Base-by-base conservation (phyloP, 1,284 basidiomycete species). In the Tilletia walkeri region DNA sequence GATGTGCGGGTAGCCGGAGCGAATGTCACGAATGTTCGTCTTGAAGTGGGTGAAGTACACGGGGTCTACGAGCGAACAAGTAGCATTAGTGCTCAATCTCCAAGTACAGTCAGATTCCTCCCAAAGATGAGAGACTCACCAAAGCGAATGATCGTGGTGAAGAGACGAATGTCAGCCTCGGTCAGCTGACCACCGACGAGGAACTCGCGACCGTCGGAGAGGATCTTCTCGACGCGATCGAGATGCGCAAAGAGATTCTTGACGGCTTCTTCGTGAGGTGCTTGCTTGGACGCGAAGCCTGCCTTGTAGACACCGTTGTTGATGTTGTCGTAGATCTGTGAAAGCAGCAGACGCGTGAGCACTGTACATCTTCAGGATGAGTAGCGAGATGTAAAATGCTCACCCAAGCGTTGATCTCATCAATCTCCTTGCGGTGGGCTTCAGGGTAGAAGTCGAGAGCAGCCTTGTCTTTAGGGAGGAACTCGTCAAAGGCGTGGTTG, bases 11-110 rank as follows among this genome's bases (percentile, higher is more conserved):
- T 76, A 81, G 30, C 75, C 79, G 39, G 72, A 71, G 10, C 81
- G 73, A 63, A 82, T 82, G 61, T 74, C 76, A 41, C 72, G 63
- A 65, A 78, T 84, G 87, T 96, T 95, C 86, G 93, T 95, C 84
- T 97, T 97, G 88, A 98, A 97, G 84, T 94, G 92, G 0, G 89
- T 89, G 12, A 91, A 88, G 85, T 99, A 98, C 45, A 93, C 94
- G 0, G 91, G 90, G 80, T 95, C 93, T 67, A 34, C 36, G 1
- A 30, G 14, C 92, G 79, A 73, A 95, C 90, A 69, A 94, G 91
- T 4, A 94, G 97, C 30, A 94, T 94, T 30, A 30, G 24, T 30
- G 24, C 24, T 30, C 24, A 30, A 30, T 30, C 24, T 30, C 24
- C 24, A 30, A 30, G 24, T 2, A 6, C n/a, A 45, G 47, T 20